phyloP scores from a whole-genome alignment of 441 rosid species.

The Oxalis stricta region DNA sequence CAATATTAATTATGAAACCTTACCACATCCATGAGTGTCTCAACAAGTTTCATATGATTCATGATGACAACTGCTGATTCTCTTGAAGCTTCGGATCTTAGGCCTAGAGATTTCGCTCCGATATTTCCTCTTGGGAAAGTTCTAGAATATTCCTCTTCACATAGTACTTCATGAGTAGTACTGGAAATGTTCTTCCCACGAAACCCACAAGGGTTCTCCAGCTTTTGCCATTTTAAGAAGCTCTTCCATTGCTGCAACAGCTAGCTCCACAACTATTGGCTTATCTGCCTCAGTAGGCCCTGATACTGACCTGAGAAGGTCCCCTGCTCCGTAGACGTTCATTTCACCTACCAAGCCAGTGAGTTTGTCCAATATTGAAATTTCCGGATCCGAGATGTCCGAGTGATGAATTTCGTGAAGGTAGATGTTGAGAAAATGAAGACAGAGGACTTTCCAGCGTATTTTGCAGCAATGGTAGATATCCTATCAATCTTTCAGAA shows the following conservation, averaged over 20 bases:
- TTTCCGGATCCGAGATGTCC: slow-evolving; percentile 55
- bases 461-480: slow-evolving; percentile 79
- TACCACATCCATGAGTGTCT: slow-evolving; percentile 98
- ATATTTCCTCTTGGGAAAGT: slow-evolving; percentile 71
- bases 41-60: slow-evolving; percentile 82
- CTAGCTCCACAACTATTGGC: slow-evolving; percentile 85
- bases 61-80: slow-evolving; percentile 76
- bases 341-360: slow-evolving; percentile 62
- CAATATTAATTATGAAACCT: background rate
- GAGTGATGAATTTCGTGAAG: slow-evolving; percentile 54
- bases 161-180: slow-evolving; percentile 27
- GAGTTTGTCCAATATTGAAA: slow-evolving; percentile 50
- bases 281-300: slow-evolving; percentile 77
- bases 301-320: slow-evolving; percentile 40
- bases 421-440: slow-evolving; percentile 35
- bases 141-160: slow-evolving; percentile 70
- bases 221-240: slow-evolving; percentile 72
- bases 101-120: slow-evolving; percentile 57
- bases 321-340: slow-evolving; percentile 37
- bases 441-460: slow-evolving; percentile 75
- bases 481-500: slow-evolving; percentile 69
- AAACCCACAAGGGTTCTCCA: slow-evolving; percentile 71
- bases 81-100: slow-evolving; percentile 79
- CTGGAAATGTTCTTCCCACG: slow-evolving; percentile 34
- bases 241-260: slow-evolving; percentile 97